phyloP scores from a whole-genome alignment of 768 basidiomycete species.

The Auriscalpium microsporum region DNA sequence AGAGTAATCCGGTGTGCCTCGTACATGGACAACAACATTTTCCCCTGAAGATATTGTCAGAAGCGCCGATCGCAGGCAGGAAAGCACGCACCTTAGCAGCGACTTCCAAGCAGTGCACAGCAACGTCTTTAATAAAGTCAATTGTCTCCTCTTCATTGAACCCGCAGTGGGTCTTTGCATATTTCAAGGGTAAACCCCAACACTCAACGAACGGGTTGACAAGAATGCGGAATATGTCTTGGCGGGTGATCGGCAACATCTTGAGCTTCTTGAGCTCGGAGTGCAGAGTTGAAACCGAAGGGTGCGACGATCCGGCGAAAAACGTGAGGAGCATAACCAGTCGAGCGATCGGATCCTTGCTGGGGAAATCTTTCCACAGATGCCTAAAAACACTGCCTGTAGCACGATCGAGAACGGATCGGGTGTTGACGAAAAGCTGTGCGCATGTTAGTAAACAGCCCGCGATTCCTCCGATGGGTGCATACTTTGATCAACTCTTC shows the following conservation, averaged over 20 bases:
- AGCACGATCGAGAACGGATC: conserved; percentile 46
- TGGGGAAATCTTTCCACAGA: conserved; percentile 62
- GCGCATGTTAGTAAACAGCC: not conserved
- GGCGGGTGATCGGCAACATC: conserved; percentile 45
- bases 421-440: conserved; percentile 63
- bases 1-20: conserved; percentile 36
- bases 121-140: conserved; percentile 50
- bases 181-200: conserved; percentile 37
- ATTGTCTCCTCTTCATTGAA: conserved; percentile 30
- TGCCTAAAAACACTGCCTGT: conserved; percentile 49
- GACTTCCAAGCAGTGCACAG: conserved; percentile 48
- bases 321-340: conserved; percentile 67
- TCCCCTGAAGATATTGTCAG: conserved; percentile 37
- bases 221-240: conserved; percentile 56
- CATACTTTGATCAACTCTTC: conserved; percentile 60
- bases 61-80: too few relatives aligned
- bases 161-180: conserved; percentile 34
- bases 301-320: conserved; percentile 30
- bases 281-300: conserved; percentile 19
- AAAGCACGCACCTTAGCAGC: conserved; percentile 35
- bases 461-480: not conserved
- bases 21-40: conserved; percentile 50
- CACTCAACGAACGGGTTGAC: conserved; percentile 64
- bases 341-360: conserved; percentile 49
- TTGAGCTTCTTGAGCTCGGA: conserved; percentile 47